Conservation (phyloP, 352 stramenopile genomes). For the Globisporangium iwayamae region DNA sequence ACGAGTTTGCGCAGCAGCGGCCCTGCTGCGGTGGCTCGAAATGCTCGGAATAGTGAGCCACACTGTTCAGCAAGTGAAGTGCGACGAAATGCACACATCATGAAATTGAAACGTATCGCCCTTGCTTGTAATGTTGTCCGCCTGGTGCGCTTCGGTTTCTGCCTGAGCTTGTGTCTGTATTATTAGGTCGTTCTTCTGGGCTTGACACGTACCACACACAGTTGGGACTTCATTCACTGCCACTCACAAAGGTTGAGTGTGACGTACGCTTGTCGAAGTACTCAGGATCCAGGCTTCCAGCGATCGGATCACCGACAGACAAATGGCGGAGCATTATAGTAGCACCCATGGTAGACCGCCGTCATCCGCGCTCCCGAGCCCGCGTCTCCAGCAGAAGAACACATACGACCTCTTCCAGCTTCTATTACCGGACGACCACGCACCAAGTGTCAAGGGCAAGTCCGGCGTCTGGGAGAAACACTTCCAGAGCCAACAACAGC, state of each 20-base stretch:
- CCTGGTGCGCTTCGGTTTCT: too few species aligned
- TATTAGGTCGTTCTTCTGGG: too few species aligned
- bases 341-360: not conserved
- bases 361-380: not conserved
- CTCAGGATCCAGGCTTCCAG: not conserved
- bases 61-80: slow-evolving; percentile 4
- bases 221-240: too few species aligned
- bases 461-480: slow-evolving; percentile 33
- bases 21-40: not conserved
- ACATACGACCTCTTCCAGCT: slow-evolving; percentile 29
- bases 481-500: slow-evolving; percentile 25
- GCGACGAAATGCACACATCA: not conserved
- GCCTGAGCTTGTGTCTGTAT: too few species aligned
- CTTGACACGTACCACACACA: too few species aligned
- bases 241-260: too few species aligned
- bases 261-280: not conserved
- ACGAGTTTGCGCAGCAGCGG: slow-evolving; percentile 1
- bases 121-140: too few species aligned
- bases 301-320: not conserved
- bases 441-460: slow-evolving; percentile 24
- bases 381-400: not conserved
- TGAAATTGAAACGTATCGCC: too few species aligned
- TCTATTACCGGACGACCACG: slow-evolving; percentile 34
- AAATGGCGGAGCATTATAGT: not conserved
- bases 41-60: slow-evolving; percentile 3